A percentile compares a stretch with the other conserved stretches of the same genome.
phyloP scores from a whole-genome alignment of 768 basidiomycete species.

The Tricholoma sp. region DNA sequence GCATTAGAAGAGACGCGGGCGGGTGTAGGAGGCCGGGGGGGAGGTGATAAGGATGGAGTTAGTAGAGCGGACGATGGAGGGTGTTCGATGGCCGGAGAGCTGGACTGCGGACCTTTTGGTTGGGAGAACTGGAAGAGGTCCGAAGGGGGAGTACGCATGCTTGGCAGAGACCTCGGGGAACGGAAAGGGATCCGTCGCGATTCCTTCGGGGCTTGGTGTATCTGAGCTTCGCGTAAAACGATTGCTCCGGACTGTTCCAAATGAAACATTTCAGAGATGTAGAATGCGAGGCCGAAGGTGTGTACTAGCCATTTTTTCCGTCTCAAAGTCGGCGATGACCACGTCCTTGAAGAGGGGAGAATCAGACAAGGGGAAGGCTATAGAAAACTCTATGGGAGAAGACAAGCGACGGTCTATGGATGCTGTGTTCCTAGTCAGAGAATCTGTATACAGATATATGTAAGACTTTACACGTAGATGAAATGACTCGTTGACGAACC shows the following conservation, averaged over 20 bases:
- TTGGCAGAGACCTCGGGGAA: conserved; percentile 3
- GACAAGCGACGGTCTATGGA: neutral
- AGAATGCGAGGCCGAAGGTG: neutral
- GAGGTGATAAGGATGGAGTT: neutral
- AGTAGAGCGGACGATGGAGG: neutral
- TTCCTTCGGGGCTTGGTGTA: neutral
- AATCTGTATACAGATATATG: neutral
- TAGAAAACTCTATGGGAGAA: neutral
- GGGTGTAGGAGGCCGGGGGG: neutral
- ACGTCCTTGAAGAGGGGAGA: neutral
- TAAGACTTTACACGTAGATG: neutral
- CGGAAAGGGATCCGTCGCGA: conserved; percentile 7
- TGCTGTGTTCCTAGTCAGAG: neutral
- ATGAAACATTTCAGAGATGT: neutral
- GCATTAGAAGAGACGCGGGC: conserved; percentile 1
- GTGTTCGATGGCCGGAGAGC: neutral
- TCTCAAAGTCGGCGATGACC: neutral
- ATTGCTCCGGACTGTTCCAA: neutral
- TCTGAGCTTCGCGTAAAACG: neutral
- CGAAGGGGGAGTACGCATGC: conserved; percentile 11
- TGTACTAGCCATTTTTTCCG: conserved; percentile 5
- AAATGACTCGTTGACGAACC: neutral
- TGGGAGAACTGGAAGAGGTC: conserved; percentile 4
- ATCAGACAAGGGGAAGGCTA: neutral
- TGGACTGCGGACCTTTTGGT: neutral